phyloP scores from a whole-genome alignment of 768 basidiomycete species.

The Kwoniella sp. region DNA sequence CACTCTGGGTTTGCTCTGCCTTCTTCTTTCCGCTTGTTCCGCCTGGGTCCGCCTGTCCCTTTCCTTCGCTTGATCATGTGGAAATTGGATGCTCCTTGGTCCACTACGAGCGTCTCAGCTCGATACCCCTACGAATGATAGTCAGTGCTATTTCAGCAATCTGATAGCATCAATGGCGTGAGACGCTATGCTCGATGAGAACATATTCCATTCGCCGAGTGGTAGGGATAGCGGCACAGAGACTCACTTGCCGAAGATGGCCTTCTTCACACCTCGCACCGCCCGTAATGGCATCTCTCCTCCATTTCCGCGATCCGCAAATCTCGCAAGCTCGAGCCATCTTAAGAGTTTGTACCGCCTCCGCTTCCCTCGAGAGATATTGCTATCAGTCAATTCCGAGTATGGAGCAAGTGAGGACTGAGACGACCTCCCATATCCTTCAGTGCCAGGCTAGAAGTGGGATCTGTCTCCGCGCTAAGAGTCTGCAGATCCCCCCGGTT shows the following conservation, averaged over 20 bases:
- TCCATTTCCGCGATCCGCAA: conserved; percentile 84
- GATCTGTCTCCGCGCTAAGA: too few relatives aligned
- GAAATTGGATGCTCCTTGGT: conserved; percentile 64
- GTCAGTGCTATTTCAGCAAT: too few relatives aligned
- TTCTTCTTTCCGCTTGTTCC: conserved; percentile 61
- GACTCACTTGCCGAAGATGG: conserved; percentile 78
- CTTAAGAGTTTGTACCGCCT: not conserved
- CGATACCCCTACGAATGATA: conserved; percentile 69
- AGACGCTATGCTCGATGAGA: not conserved
- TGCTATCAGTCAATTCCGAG: too few relatives aligned
- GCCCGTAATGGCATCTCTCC: conserved; percentile 79
- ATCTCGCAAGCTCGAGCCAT: conserved; percentile 66
- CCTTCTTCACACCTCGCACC: conserved; percentile 86
- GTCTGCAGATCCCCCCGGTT: too few relatives aligned
- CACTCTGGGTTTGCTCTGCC: conserved; percentile 66
- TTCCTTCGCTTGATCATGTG: conserved; percentile 68
- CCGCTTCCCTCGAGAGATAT: too few relatives aligned
- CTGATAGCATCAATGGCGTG: too few relatives aligned
- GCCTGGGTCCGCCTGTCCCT: conserved; percentile 62
- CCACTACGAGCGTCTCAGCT: conserved; percentile 74
- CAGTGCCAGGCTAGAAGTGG: too few relatives aligned
- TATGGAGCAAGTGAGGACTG: too few relatives aligned
- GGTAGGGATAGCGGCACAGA: not conserved
- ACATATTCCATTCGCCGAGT: not conserved
- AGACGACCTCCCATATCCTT: too few relatives aligned